Evolutionary conservation across 441 rosid genomes (phyloP), one percentile per base, ranked within the genome.

Genomic region (Syzygium syzygioides): DNA sequence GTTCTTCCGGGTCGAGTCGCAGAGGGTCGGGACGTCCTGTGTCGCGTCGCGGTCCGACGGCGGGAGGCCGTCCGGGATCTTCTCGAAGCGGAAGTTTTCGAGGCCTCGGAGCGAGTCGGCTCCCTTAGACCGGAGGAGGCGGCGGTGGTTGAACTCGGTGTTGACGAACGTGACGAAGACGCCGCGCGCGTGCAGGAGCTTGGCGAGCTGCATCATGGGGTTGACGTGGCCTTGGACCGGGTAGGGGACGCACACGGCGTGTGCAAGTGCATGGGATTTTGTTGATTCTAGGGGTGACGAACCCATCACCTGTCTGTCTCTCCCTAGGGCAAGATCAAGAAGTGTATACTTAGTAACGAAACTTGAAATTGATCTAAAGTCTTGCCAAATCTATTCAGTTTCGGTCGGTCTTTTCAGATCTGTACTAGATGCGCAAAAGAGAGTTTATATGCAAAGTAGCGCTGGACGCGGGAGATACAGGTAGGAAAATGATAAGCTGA

Each of bases 171-270:
- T 91, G 55, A 91, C 37, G 76, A 89, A 90, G 91, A 91, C 87
- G 52, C 92, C 92, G 34, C 34, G 60, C 2, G 84, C 86, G 64
- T 89, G 92, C 3, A 91, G 71, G 13, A 93, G 90, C 88, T 90
- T 89, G 50, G 93, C 92, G 5, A 93, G 83, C 30, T 89, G 91
- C 90, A 90, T 91, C 41, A 89, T 32, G 14, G 93, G 93, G 86
- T 64, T 93, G 30, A 93, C 68, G 59, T 93, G 93, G 68, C 94
- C 92, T 84, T 91, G 93, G 3, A 91, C 56, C 19, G 93, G 94
- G 66, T 12, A 90, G 2, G 94, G 93, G 62, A 93, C 68, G 5
- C 89, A 85, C 12, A 93, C 90, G 11, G 79, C 91, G 71, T 93
- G 91, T 0, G 89, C 12, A 11, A 66, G 48, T 7, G 48, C 48